Evolutionary conservation across 352 stramenopile species (phyloP), one percentile per base, ranked within the genome.

Genomic region (Aphanomyces invadans): DNA sequence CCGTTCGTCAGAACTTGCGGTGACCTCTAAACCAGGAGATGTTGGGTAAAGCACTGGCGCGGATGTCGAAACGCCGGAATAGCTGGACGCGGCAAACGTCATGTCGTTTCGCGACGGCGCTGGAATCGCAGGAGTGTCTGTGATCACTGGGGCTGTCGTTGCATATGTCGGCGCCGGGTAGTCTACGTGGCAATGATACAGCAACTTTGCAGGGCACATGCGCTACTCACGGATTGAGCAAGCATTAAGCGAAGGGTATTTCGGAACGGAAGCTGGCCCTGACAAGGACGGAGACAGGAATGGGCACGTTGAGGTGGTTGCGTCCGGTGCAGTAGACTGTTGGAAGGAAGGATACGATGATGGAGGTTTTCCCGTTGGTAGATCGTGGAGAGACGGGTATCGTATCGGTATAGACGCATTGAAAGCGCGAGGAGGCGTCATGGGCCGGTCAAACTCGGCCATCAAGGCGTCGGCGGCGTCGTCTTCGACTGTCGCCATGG

Each of bases 381-480:
- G n/a, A 29, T 74, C 46, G 28, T 69, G 46, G 62, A 79, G 76
- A 38, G 69, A 73, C 31, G 76, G 74, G 38, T 78, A 79, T 12
- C 74, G 15, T 42, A 54, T 54, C 46, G 46, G 46, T 1, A 21
- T 54, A n/a, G n/a, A 54, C 10, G 46, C 11, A 54, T 15, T 21
- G 46, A 25, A 31, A 15, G 26, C 10, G 26, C 10, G 10, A 12
- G 62, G 17, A n/a, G 4, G 10, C 25, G n/a, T 9, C 17, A 25
- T 17, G 26, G 65, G 33, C 17, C 62, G 70, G 55, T 90, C 82
- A 59, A 90, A 90, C 42, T 76, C 80, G 73, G 89, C 80, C 25
- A 90, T 90, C 1, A 89, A 66, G 56, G 71, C 74, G 60, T 72
- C 72, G 36, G 87, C 82, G 62, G 80, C 74, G 29, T 62, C 70